Evolutionary conservation across 495 filamentous ascomycete species (phyloP).

Genomic region (Chaetomium fimeti): DNA sequence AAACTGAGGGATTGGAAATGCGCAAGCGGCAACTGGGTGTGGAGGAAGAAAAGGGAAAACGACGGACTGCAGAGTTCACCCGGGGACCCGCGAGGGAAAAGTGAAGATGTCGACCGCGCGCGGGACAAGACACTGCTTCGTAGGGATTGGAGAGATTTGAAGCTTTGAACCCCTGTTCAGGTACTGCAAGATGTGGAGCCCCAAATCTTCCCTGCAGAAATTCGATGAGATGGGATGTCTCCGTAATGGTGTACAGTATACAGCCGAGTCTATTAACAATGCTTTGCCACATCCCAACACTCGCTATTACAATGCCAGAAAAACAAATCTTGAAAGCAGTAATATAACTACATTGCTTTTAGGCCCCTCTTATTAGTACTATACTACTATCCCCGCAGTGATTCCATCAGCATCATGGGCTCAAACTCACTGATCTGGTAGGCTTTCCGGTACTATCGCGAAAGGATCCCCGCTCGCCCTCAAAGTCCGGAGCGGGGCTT

Average conservation of each 20-base stretch:
- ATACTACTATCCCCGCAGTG: no score
- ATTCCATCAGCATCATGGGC: no score
- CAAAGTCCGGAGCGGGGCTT: neutral
- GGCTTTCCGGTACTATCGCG: neutral
- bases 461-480: neutral
- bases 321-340: no score
- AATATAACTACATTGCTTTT: no score
- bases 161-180: constrained; percentile 16
- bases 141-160: constrained; percentile 15
- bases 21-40: constrained; percentile 4
- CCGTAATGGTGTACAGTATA: neutral
- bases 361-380: no score
- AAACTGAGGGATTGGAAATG: neutral
- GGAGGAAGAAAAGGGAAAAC: constrained; percentile 15
- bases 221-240: neutral
- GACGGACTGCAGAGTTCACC: constrained; percentile 15
- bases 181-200: neutral
- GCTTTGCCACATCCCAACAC: neutral
- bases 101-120: constrained; percentile 11
- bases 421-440: neutral
- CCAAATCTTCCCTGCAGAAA: constrained; percentile 16
- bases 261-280: constrained; percentile 2
- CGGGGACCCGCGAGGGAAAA: constrained; percentile 8
- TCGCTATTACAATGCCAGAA: neutral
- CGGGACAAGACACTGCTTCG: neutral